Percentiles rank a stretch among this genome's conserved stretches.
Evolutionary conservation across 2,329 filamentous ascomycete species (phyloP).

Genomic region (Phaeosphaeriaceae sp.): DNA sequence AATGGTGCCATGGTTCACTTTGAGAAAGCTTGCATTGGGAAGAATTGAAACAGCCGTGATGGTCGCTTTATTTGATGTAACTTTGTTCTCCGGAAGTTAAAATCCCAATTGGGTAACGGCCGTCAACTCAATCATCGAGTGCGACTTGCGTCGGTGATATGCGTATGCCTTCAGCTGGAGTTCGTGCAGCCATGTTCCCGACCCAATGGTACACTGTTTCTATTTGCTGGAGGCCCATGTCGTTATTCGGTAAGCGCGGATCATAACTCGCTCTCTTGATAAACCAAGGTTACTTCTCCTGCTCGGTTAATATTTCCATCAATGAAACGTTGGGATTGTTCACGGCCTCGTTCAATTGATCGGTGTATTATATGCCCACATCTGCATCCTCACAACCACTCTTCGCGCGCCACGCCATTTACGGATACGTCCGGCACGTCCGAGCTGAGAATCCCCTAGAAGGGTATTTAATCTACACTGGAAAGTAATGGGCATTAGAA

Average conservation of each 20-base stretch:
- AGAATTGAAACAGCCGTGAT: background rate
- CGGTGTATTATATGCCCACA: background rate
- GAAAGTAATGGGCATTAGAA: background rate
- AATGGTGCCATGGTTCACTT: constrained; percentile 10
- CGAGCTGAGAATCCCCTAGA: background rate
- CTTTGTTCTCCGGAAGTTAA: too few species aligned
- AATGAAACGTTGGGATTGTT: background rate
- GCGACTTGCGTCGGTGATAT: background rate
- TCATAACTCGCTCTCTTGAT: background rate
- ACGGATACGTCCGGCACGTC: background rate
- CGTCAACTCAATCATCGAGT: too few species aligned
- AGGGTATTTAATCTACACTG: background rate
- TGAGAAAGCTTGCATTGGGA: background rate
- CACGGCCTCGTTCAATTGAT: background rate
- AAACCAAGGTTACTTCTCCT: background rate
- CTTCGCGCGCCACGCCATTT: background rate
- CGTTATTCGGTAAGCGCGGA: background rate
- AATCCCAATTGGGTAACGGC: too few species aligned
- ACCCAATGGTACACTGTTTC: background rate
- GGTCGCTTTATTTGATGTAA: too few species aligned
- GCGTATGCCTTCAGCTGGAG: background rate
- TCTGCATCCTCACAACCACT: background rate
- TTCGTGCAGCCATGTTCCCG: background rate
- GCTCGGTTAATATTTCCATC: background rate
- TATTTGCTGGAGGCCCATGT: background rate